Percentiles rank a stretch among this genome's conserved stretches.
phyloP scores from a whole-genome alignment of 139 green algal species.

The Spirogloea muscicola region DNA sequence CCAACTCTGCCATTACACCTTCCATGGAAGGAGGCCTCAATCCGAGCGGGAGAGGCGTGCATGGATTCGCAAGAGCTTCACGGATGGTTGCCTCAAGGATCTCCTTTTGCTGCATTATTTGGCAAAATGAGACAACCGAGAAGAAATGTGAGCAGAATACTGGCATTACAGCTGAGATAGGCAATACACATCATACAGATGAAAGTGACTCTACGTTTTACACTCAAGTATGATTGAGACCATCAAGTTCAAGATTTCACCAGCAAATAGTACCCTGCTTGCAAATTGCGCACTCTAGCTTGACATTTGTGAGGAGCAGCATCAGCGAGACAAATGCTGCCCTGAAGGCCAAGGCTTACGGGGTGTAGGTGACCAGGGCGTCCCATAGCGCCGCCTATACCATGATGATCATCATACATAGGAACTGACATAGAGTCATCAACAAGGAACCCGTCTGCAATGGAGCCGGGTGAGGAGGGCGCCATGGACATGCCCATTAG shows the following conservation, averaged over 20 bases:
- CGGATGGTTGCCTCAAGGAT: constrained; percentile 45
- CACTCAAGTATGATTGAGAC: not conserved
- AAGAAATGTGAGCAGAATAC: not conserved
- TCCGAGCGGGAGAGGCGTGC: constrained; percentile 37
- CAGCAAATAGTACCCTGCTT: not conserved
- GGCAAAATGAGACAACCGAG: not conserved
- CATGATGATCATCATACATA: too few relatives aligned
- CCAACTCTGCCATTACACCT: constrained; percentile 43
- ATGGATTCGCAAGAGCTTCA: constrained; percentile 45
- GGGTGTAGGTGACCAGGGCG: too few relatives aligned
- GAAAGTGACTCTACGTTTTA: not conserved
- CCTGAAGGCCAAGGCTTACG: too few relatives aligned
- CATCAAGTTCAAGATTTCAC: not conserved
- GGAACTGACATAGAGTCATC: too few relatives aligned
- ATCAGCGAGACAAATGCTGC: too few relatives aligned
- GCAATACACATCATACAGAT: not conserved
- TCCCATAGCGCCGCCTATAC: too few relatives aligned
- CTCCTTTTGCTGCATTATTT: constrained; percentile 1
- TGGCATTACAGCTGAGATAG: not conserved
- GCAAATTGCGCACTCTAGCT: not conserved
- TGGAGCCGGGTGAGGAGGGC: too few relatives aligned
- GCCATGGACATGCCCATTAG: too few relatives aligned
- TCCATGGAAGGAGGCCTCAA: constrained; percentile 48
- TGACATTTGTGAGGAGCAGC: too few relatives aligned
- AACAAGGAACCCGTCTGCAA: too few relatives aligned